Evolutionary conservation across 1,139 yeast species (phyloP).

Genomic region (Yamadazyma dendronema): DNA sequence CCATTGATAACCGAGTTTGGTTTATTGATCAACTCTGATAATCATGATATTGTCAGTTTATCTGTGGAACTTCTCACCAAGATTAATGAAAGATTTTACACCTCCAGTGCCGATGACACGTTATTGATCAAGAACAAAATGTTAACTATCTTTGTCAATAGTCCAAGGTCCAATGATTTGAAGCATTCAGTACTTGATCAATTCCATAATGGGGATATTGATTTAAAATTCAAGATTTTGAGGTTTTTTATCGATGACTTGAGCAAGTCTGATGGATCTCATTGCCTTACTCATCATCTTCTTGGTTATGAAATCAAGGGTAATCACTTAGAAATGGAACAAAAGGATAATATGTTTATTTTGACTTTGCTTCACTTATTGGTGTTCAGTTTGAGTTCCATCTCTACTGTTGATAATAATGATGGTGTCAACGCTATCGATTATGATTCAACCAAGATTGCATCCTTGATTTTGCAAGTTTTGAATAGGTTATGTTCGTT

Average conservation of each 20-base stretch:
- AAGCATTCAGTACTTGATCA: conserved; percentile 73
- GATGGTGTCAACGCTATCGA: conserved; percentile 43
- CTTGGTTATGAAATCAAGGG: conserved; percentile 61
- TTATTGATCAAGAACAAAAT: conserved; percentile 58
- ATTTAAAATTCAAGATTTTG: conserved; percentile 57
- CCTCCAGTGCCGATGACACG: conserved; percentile 26
- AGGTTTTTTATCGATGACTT: conserved; percentile 57
- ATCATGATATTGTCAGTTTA: conserved; percentile 46
- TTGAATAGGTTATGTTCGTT: conserved; percentile 58
- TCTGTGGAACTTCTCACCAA: conserved; percentile 55
- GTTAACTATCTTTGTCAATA: conserved; percentile 69
- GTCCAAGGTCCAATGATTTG: conserved; percentile 70
- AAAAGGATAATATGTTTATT: conserved; percentile 28
- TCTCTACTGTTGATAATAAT: conserved; percentile 36
- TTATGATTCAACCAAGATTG: conserved; percentile 54
- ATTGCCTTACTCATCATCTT: conserved; percentile 69
- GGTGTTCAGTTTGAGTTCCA: conserved; percentile 41
- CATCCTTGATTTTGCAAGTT: conserved; percentile 59
- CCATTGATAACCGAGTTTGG: conserved; percentile 70
- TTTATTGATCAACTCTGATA: conserved; percentile 61
- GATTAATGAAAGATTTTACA: conserved; percentile 51
- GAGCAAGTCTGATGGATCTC: conserved; percentile 34
- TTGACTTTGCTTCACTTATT: conserved; percentile 52
- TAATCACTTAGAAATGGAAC: conserved; percentile 22
- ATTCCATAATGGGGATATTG: conserved; percentile 48